Evolutionary conservation across 768 basidiomycete species (phyloP).

Genomic region (Collybia nuda): DNA sequence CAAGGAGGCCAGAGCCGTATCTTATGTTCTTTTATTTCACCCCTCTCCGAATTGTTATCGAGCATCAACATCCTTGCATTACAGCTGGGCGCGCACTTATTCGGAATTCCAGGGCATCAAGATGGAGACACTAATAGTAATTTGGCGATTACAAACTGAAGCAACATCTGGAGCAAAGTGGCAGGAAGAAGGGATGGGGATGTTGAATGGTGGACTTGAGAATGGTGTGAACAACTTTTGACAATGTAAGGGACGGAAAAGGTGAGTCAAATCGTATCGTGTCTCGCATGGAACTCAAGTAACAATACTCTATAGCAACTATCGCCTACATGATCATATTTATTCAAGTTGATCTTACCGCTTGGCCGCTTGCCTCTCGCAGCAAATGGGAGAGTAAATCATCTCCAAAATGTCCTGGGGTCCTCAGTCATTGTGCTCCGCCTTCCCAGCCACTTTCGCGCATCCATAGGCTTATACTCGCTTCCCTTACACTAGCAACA

Average conservation of each 20-base stretch:
- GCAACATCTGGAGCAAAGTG: slow-evolving; percentile 33
- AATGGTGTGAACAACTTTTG: slow-evolving; percentile 22
- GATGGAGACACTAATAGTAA: neutral
- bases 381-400: slow-evolving; percentile 8
- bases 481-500: slow-evolving; percentile 34
- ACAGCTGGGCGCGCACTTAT: too few relatives aligned
- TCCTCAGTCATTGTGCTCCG: slow-evolving; percentile 65
- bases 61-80: too few relatives aligned
- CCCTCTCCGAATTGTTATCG: too few relatives aligned
- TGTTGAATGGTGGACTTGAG: slow-evolving; percentile 8
- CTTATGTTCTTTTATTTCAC: too few relatives aligned
- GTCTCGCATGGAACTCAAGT: neutral
- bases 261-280: slow-evolving; percentile 22
- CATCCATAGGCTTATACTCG: slow-evolving; percentile 53
- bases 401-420: slow-evolving; percentile 12
- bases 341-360: slow-evolving; percentile 67
- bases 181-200: slow-evolving; percentile 16
- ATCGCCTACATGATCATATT: slow-evolving; percentile 58
- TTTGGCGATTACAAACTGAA: slow-evolving; percentile 28
- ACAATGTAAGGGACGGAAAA: slow-evolving; percentile 28
- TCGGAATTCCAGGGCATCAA: too few relatives aligned
- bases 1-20: too few relatives aligned
- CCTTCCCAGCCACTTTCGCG: slow-evolving; percentile 68
- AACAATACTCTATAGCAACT: slow-evolving; percentile 42
- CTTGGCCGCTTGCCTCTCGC: slow-evolving; percentile 26